Evolutionary conservation across 768 basidiomycete genomes (phyloP), one percentile per base, ranked within the genome.

Genomic region (Boletellus sp.): DNA sequence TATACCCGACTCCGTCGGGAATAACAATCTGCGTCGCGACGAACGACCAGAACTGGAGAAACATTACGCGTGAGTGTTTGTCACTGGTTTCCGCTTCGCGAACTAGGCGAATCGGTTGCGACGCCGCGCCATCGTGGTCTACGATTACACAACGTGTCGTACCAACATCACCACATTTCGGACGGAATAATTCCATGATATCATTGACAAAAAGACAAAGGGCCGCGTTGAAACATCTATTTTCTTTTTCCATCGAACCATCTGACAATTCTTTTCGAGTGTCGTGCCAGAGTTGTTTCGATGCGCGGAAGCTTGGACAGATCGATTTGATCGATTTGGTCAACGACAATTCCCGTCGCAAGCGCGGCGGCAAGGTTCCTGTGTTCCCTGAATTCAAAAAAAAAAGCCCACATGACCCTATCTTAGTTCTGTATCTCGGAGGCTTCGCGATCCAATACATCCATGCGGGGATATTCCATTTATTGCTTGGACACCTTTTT

Each of bases 381-480:
- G 28, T 28, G 28, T 28, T 10, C 28, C 28, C 28, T 28, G 28
- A 10, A 51, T 47, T 51, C 48, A 49, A 40, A 45, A 41, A 35
- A 45, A 11, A 22, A 22, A 11, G 4, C n/a, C 33, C n/a, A 32
- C 28, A 28, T 35, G 38, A 20, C 12, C 45, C 31, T n/a, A 44
- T 24, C 34, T 46, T 28, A 33, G 31, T 45, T 35, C 19, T 42
- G 37, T 38, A 26, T 42, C 24, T 41, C 42, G 8, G 50, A 49
- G 22, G 44, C 23, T 31, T 48, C 24, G 46, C 41, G 35, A 47
- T 39, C 40, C 33, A 65, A 65, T 62, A 52, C 61, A 51, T 42
- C 63, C 62, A 57, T 60, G 54, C 32, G 53, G 53, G 57, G 60
- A 52, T 59, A 47, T 32, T 50, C 37, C 31, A 9, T 49, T 42